Evolutionary conservation across 768 basidiomycete genomes (phyloP).

Genomic region (Plicaturopsis crispa): DNA sequence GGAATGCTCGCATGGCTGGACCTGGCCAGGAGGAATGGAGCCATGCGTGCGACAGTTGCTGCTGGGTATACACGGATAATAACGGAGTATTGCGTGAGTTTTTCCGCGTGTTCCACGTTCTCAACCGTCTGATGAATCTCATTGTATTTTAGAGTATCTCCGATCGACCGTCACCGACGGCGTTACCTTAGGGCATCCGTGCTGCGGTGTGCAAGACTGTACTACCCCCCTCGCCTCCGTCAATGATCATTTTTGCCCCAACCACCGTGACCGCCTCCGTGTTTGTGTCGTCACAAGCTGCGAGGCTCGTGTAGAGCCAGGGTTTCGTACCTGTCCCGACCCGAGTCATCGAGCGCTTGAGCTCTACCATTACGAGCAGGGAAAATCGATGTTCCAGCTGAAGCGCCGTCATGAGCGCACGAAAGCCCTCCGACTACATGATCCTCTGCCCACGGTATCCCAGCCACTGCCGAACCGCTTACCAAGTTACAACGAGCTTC

Average conservation of each 20-base stretch:
- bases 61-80: conserved; percentile 8
- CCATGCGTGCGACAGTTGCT: conserved; percentile 22
- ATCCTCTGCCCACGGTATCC: not conserved
- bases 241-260: conserved; percentile 10
- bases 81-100: conserved; percentile 8
- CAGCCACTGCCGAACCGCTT: not conserved
- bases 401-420: conserved; percentile 14
- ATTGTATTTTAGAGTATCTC: conserved; percentile 3
- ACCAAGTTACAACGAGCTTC: not conserved
- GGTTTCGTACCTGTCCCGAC: conserved; percentile 12
- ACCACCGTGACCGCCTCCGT: conserved; percentile 7
- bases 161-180: conserved; percentile 21
- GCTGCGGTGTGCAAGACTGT: conserved; percentile 23
- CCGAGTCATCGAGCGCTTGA: conserved; percentile 17
- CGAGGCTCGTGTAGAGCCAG: not conserved
- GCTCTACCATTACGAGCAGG: conserved; percentile 8
- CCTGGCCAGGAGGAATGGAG: conserved; percentile 21
- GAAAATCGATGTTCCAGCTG: conserved; percentile 21
- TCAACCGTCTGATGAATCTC: conserved; percentile 1
- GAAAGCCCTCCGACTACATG: conserved; percentile 7
- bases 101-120: not conserved
- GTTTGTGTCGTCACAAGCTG: conserved; percentile 12
- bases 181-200: conserved; percentile 22
- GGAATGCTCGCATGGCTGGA: conserved; percentile 17
- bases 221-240: conserved; percentile 8